These are phyloP conservation scores for Cucurbita ficifolia DNA, from an alignment of 306 rosid genomes.

Conservation along the genomic window DNA sequence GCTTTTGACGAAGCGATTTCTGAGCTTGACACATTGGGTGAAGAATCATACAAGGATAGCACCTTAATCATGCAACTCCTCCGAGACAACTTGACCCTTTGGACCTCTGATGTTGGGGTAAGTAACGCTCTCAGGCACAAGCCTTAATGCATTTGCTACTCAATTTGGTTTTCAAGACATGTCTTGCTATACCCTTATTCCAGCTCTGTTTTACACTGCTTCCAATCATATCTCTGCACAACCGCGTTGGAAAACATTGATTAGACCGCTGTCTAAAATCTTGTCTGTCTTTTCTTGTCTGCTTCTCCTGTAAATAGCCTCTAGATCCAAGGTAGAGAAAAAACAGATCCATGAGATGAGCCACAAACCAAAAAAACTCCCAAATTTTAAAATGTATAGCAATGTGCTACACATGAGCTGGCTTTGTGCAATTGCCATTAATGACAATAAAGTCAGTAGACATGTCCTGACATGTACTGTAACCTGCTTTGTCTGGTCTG, in stretches of 20 bases:
- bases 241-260: not conserved
- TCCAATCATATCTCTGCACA: not conserved
- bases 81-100: constrained; percentile 84
- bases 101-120: constrained; percentile 93
- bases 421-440: not conserved
- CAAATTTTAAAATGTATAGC: not conserved
- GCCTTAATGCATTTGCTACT: not conserved
- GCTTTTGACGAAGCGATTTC: constrained; percentile 95
- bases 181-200: not conserved
- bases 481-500: not conserved
- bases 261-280: not conserved
- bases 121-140: not conserved
- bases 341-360: not conserved
- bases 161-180: not conserved
- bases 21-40: constrained; percentile 83
- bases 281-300: not conserved
- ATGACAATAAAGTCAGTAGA: not conserved
- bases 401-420: constrained; percentile 1
- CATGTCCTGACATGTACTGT: not conserved
- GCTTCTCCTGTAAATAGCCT: not conserved
- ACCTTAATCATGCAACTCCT: constrained; percentile 96
- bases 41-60: constrained; percentile 95
- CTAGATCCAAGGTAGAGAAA: not conserved
- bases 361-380: not conserved
- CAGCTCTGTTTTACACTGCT: not conserved